phyloP scores from a whole-genome alignment of 345 rosid genomes.

The Euclidium syriacum region DNA sequence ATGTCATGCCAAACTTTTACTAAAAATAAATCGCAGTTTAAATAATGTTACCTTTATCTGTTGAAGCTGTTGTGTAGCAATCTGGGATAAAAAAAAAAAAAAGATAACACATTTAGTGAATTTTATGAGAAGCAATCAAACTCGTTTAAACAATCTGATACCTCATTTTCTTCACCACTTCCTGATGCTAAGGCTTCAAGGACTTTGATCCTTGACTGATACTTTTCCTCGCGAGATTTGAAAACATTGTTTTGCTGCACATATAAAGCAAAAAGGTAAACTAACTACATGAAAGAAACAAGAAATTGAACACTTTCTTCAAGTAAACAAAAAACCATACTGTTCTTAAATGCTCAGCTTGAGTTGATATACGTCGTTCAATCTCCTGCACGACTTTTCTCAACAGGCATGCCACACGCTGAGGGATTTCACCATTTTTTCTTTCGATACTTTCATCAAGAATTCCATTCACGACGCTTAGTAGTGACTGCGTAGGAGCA shows the following conservation, averaged over 20 bases:
- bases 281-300: constrained; percentile 3
- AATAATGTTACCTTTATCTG: constrained; percentile 46
- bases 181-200: constrained; percentile 92
- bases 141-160: constrained; percentile 17
- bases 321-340: constrained; percentile 33
- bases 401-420: constrained; percentile 81
- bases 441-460: constrained; percentile 86
- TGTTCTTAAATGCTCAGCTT: constrained; percentile 88
- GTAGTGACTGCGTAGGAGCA: constrained; percentile 89
- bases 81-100: constrained; percentile 30
- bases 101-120: neutral
- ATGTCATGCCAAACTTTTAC: neutral
- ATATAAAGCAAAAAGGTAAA: constrained; percentile 10
- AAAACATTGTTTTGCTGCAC: constrained; percentile 88
- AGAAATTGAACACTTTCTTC: neutral
- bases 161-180: constrained; percentile 60
- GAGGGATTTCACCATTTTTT: constrained; percentile 74
- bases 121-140: neutral
- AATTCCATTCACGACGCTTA: constrained; percentile 85
- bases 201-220: constrained; percentile 71
- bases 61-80: constrained; percentile 44
- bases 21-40: neutral
- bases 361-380: constrained; percentile 94
- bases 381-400: constrained; percentile 94
- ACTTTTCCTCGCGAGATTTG: constrained; percentile 86